Evolutionary conservation across 2,329 filamentous ascomycete genomes (phyloP), one percentile per base, ranked within the genome.

Genomic region (Graphilbum sp.): DNA sequence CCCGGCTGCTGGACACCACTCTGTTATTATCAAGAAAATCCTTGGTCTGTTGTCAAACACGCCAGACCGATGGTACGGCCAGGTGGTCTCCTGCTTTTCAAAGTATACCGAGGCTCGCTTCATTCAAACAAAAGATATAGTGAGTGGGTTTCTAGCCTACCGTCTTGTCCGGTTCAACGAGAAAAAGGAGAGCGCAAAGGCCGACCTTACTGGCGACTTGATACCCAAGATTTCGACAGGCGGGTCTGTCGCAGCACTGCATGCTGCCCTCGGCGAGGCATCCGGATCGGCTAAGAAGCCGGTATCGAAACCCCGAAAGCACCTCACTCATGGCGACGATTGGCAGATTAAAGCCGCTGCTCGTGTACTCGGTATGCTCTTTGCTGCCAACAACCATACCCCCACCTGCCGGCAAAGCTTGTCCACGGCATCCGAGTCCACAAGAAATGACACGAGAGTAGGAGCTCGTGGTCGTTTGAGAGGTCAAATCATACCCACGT

Each of bases 281-380:
- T 29, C 27, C 5, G 15, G 3, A 17, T 13, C 37, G 6, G 24
- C 35, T 21, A 75, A 70, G 51, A 72, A 68, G 50, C 54, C 62
- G 17, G 70, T 70, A 38, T 20, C 38, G 20, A 67, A 71, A 24
- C 62, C 66, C 8, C 72, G 70, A 46, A 64, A 64, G 43, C 65
- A 75, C 2, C 27, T 41, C 12, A 59, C 74, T 0, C 92, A 90
- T 52, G 66, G 69, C 17, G 82, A 88, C 41, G 87, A 94, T 51
- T 95, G 87, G 87, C 86, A 94, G 55, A 73, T 93, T 40, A 80
- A 75, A 53, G 82, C 82, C 11, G 80, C 80, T 8, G 78, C 84
- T 3, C 76, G 79, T 47, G 74, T 92, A 3, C 78, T 94, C 65
- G 75, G 81, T 10, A 56, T 94, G 18, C 55, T 94, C 2, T 92